Conservation (phyloP, 2,329 filamentous ascomycete genomes). For the Rugonectria rugulosa region DNA sequence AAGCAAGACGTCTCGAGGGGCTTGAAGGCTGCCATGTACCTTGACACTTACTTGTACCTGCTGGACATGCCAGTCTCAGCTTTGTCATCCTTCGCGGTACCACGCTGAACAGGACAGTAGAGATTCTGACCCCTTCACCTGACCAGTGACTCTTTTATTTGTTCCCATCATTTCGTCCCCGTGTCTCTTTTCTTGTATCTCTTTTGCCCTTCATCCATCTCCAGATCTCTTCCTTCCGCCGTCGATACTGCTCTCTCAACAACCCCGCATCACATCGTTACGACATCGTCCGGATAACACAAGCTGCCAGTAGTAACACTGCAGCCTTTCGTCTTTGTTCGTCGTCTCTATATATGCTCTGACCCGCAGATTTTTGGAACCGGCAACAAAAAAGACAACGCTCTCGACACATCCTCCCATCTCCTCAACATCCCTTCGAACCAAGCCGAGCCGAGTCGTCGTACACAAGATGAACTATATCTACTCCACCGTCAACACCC, state of each 20-base stretch:
- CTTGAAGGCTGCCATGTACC: too few species aligned
- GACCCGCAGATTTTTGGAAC: not conserved
- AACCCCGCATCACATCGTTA: constrained; percentile 15
- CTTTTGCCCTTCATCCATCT: not conserved
- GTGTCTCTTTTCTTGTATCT: not conserved
- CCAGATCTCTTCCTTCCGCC: not conserved
- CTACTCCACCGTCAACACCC: constrained; percentile 89
- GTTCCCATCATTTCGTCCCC: not conserved
- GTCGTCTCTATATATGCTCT: not conserved
- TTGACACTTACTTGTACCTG: too few species aligned
- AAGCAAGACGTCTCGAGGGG: too few species aligned
- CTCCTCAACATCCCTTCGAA: not conserved
- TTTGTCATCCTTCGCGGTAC: constrained; percentile 15
- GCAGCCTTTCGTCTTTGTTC: not conserved
- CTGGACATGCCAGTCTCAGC: constrained; percentile 21
- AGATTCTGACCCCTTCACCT: constrained; percentile 2
- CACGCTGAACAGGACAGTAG: constrained; percentile 14
- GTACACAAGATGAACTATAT: constrained; percentile 78
- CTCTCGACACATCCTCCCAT: not conserved
- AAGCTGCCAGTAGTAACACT: not conserved
- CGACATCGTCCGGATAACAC: constrained; percentile 2
- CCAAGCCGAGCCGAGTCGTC: not conserved
- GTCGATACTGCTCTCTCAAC: not conserved
- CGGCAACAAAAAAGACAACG: not conserved
- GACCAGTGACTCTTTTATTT: not conserved